Percentiles rank a stretch among this genome's conserved stretches.
These are phyloP conservation scores for Gaultheria prostrata DNA, from an alignment of 148 eudicot species.

Conservation along the genomic window DNA sequence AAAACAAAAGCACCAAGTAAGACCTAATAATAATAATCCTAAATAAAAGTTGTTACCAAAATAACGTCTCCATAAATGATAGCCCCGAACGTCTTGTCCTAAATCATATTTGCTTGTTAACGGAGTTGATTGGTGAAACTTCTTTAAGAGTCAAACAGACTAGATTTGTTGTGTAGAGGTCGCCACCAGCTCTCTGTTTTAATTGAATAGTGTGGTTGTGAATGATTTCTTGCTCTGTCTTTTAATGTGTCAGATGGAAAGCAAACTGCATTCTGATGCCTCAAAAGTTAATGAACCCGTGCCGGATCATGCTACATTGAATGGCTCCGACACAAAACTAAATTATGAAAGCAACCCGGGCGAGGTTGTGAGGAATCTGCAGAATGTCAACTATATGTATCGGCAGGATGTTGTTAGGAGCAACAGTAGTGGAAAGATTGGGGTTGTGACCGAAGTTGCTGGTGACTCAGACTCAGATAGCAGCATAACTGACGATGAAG, in stretches of 20 bases:
- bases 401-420: conserved; percentile 84
- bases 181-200: not conserved
- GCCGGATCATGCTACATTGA: conserved; percentile 20
- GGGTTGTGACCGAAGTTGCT: conserved; percentile 91
- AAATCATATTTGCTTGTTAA: not conserved
- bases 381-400: conserved; percentile 47
- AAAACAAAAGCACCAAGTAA: too few relatives aligned
- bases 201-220: not conserved
- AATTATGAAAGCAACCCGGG: conserved; percentile 26
- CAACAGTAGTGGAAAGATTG: conserved; percentile 54
- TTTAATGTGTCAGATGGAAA: conserved; percentile 48
- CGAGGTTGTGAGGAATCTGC: conserved; percentile 29
- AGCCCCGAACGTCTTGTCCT: too few relatives aligned
- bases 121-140: not conserved
- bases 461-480: conserved; percentile 94
- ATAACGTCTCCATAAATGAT: too few relatives aligned
- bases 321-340: conserved; percentile 21
- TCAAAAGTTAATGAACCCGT: conserved; percentile 24
- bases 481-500: conserved; percentile 66
- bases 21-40: too few relatives aligned
- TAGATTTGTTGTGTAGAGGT: not conserved
- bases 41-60: too few relatives aligned
- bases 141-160: not conserved
- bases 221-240: conserved; percentile 6
- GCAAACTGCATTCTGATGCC: conserved; percentile 29